Conservation (phyloP, 2,329 filamentous ascomycete species). For the Beauveria scarabaeidicola region DNA sequence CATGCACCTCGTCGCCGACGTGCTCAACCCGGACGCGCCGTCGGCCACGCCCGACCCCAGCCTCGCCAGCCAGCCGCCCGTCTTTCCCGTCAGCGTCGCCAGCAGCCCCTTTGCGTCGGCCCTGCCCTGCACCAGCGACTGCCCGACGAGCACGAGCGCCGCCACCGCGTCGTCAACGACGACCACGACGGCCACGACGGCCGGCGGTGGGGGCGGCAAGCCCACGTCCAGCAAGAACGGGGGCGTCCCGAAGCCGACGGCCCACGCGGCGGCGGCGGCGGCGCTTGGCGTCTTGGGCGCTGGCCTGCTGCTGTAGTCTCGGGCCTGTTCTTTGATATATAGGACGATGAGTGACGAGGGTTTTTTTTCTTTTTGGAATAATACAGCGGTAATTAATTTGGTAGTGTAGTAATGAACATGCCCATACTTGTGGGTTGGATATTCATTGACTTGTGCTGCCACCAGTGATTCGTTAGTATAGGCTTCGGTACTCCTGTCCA, state of each 20-base stretch:
- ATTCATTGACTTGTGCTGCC: background rate
- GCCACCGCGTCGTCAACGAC: constrained; percentile 13
- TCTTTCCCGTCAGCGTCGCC: constrained; percentile 43
- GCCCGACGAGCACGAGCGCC: constrained; percentile 20
- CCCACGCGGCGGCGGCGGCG: constrained; percentile 19
- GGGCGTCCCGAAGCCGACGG: constrained; percentile 18
- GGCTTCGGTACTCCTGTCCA: background rate
- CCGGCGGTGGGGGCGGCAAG: background rate
- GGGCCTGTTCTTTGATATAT: background rate
- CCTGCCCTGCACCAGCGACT: constrained; percentile 34
- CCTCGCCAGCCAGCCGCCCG: constrained; percentile 36
- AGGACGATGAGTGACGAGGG: no score
- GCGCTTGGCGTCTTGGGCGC: constrained; percentile 23
- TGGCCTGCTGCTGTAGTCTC: constrained; percentile 15
- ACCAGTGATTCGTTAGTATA: background rate
- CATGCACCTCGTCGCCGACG: constrained; percentile 48
- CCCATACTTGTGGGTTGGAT: background rate
- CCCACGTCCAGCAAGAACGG: constrained; percentile 11
- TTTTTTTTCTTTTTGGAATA: background rate
- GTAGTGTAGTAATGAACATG: background rate
- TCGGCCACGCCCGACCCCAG: constrained; percentile 28
- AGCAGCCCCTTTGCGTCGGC: constrained; percentile 33
- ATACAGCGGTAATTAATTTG: background rate
- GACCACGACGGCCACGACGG: constrained; percentile 14
- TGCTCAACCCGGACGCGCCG: constrained; percentile 35